Evolutionary conservation across 148 eudicot genomes (phyloP).

Genomic region (Nepenthes gracilis): DNA sequence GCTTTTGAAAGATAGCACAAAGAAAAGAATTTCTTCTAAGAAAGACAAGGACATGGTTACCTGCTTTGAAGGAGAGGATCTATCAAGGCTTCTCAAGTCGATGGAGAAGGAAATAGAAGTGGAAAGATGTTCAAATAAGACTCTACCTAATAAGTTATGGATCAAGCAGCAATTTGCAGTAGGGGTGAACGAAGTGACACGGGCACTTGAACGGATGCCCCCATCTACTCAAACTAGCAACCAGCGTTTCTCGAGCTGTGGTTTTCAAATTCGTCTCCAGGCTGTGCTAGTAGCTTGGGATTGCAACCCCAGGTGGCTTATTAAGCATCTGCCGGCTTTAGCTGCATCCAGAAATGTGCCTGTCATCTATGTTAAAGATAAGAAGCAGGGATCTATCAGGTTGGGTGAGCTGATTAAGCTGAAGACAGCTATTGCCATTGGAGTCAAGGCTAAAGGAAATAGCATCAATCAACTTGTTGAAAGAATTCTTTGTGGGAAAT

Average conservation of each 20-base stretch:
- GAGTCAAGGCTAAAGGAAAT: slow-evolving; percentile 62
- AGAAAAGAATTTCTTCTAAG: too few relatives aligned
- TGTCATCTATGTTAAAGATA: slow-evolving; percentile 55
- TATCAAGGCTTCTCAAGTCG: background rate
- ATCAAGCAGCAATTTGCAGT: slow-evolving; percentile 71
- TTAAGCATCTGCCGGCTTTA: slow-evolving; percentile 65
- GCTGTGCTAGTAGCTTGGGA: slow-evolving; percentile 81
- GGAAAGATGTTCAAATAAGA: slow-evolving; percentile 26
- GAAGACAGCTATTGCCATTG: slow-evolving; percentile 76
- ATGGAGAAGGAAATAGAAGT: slow-evolving; percentile 36
- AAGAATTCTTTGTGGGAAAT: slow-evolving; percentile 14
- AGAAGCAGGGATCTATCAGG: slow-evolving; percentile 59
- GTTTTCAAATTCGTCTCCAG: slow-evolving; percentile 19
- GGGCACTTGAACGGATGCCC: slow-evolving; percentile 65
- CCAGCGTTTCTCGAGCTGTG: slow-evolving; percentile 1
- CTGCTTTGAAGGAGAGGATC: slow-evolving; percentile 1
- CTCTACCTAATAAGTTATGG: slow-evolving; percentile 59
- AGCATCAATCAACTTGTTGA: slow-evolving; percentile 36
- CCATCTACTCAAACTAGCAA: slow-evolving; percentile 1
- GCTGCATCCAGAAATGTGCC: slow-evolving; percentile 70
- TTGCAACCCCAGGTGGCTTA: slow-evolving; percentile 69
- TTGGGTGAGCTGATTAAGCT: slow-evolving; percentile 66
- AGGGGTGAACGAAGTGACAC: slow-evolving; percentile 87
- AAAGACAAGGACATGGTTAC: background rate
- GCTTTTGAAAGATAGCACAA: too few relatives aligned